These are phyloP conservation scores for Boletus pseudo-olivaceus DNA, from an alignment of 768 basidiomycete species.

Conservation along the genomic window DNA sequence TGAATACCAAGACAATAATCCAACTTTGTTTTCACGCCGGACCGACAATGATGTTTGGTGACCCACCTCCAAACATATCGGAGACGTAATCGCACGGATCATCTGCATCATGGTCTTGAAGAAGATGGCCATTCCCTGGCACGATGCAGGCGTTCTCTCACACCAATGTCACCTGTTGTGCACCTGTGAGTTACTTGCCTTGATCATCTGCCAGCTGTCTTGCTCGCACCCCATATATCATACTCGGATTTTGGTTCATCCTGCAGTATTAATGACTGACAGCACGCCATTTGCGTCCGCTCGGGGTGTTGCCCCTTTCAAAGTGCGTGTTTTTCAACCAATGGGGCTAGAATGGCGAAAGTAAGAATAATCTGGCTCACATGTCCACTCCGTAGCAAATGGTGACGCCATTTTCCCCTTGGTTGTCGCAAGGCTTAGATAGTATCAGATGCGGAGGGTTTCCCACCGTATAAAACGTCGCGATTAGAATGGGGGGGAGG, in stretches of 20 bases:
- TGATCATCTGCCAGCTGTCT: not conserved
- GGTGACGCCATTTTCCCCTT: constrained; percentile 20
- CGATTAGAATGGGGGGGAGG: not conserved
- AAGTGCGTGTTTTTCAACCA: not conserved
- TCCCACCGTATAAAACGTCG: constrained; percentile 15
- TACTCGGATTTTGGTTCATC: not conserved
- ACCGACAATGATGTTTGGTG: not conserved
- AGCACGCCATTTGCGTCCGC: not conserved
- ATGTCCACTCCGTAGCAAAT: not conserved
- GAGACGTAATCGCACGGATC: not conserved
- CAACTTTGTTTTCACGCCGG: not conserved
- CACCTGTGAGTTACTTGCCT: not conserved
- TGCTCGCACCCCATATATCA: not conserved
- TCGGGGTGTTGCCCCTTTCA: too few species aligned
- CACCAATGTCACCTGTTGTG: constrained; percentile 8
- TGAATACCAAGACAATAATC: not conserved
- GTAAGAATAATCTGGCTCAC: constrained; percentile 13
- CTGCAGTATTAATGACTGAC: not conserved
- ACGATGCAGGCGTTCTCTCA: constrained; percentile 2
- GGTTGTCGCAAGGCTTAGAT: constrained; percentile 8
- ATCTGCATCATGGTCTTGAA: not conserved
- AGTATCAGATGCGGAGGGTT: not conserved
- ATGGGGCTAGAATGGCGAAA: constrained; percentile 9
- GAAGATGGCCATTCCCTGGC: not conserved
- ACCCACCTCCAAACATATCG: not conserved